Evolutionary conservation across 2,329 filamentous ascomycete species (phyloP).

Genomic region (Emericellopsis cladophorae): DNA sequence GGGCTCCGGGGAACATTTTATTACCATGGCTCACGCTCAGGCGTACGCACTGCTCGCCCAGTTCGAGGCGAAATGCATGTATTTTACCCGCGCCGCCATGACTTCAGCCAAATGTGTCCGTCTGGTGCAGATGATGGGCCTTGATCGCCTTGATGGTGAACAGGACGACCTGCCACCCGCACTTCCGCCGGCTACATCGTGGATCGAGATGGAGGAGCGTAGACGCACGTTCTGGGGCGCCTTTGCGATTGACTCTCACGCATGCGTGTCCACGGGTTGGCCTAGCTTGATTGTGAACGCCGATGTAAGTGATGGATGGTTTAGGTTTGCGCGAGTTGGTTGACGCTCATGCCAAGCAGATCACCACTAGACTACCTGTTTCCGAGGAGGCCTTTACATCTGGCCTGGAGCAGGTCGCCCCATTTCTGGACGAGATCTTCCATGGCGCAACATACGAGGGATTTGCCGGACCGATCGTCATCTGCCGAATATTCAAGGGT

Average conservation of each 20-base stretch:
- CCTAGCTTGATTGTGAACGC: conserved; percentile 65
- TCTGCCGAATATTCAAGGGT: conserved; percentile 67
- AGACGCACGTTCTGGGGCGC: conserved; percentile 77
- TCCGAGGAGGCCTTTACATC: conserved; percentile 65
- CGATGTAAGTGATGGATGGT: conserved; percentile 35
- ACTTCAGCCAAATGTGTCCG: conserved; percentile 61
- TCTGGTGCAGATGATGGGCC: conserved; percentile 70
- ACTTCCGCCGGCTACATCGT: conserved; percentile 60
- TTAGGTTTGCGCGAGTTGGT: not conserved
- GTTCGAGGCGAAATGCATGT: conserved; percentile 76
- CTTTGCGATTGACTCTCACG: conserved; percentile 74
- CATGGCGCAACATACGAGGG: conserved; percentile 51
- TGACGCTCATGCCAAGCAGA: conserved; percentile 23
- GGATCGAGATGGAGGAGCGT: conserved; percentile 66
- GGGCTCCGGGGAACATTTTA: conserved; percentile 67
- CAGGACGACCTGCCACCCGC: conserved; percentile 60
- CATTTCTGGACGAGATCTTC: conserved; percentile 52
- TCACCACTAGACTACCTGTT: conserved; percentile 67
- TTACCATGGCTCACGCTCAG: conserved; percentile 71
- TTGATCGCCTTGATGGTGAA: conserved; percentile 62
- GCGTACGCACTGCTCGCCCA: conserved; percentile 62
- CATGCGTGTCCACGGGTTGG: conserved; percentile 84
- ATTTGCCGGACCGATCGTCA: conserved; percentile 60
- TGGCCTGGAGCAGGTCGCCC: conserved; percentile 49
- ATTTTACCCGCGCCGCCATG: conserved; percentile 77